Evolutionary conservation across 306 rosid species (phyloP).

Genomic region (Myrica gale): DNA sequence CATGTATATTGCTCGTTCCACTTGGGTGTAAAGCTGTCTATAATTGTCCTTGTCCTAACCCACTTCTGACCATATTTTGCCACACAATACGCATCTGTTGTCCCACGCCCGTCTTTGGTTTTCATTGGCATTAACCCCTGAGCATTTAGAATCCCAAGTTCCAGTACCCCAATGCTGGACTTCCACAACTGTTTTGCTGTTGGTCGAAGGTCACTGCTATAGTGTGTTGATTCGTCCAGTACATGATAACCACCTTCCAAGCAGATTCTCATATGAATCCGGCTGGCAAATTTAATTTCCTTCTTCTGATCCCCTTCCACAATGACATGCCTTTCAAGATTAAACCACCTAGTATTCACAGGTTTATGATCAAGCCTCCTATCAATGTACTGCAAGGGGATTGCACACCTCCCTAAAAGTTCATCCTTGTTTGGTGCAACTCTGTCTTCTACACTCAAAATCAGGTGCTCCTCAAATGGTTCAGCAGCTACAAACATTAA

Average conservation of each 20-base stretch:
- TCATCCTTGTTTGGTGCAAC: constrained; percentile 90
- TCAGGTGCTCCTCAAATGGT: constrained; percentile 82
- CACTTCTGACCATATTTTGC: constrained; percentile 97
- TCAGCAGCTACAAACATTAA: constrained; percentile 93
- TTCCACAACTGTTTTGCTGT: constrained; percentile 89
- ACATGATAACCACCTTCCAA: constrained; percentile 97
- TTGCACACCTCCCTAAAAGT: constrained; percentile 65
- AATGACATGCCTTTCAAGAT: constrained; percentile 64
- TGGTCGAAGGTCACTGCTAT: constrained; percentile 97
- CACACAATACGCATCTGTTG: constrained; percentile 91
- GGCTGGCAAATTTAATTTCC: constrained; percentile 83
- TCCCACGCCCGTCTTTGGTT: constrained; percentile 78
- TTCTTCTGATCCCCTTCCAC: constrained; percentile 83
- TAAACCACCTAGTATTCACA: constrained; percentile 73
- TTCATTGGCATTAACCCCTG: constrained; percentile 95
- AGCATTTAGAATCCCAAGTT: constrained; percentile 83
- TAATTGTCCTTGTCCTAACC: constrained; percentile 95
- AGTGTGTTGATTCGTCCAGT: constrained; percentile 91
- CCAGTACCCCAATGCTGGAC: constrained; percentile 81
- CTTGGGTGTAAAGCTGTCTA: constrained; percentile 78
- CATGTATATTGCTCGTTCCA: constrained; percentile 99
- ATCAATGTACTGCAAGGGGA: constrained; percentile 53
- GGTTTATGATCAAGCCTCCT: constrained; percentile 83
- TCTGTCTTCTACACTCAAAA: constrained; percentile 87
- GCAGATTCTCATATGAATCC: constrained; percentile 88